Evolutionary conservation across 768 basidiomycete species (phyloP).

Genomic region (Cubamyces sp.): DNA sequence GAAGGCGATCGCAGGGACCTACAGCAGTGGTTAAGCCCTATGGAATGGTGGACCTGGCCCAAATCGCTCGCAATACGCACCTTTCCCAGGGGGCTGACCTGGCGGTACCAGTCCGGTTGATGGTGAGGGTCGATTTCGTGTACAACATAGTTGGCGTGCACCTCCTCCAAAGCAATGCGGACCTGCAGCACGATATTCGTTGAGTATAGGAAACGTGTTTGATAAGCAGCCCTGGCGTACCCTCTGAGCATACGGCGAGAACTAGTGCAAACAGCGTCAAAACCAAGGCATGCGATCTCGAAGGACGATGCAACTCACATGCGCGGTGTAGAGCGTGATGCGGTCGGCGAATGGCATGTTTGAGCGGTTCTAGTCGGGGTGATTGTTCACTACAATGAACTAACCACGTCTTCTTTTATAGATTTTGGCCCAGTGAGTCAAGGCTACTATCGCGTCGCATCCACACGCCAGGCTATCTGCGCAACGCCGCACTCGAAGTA

Average conservation of each 20-base stretch:
- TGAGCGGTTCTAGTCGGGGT: too few relatives aligned
- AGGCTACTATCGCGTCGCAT: too few relatives aligned
- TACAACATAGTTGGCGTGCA: constrained; percentile 48
- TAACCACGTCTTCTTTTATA: too few relatives aligned
- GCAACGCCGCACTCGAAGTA: too few relatives aligned
- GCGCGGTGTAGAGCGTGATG: constrained; percentile 23
- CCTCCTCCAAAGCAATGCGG: constrained; percentile 65
- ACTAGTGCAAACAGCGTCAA: constrained; percentile 27
- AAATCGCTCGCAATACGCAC: constrained; percentile 33
- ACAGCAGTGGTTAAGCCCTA: neutral
- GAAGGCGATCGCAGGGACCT: constrained; percentile 63
- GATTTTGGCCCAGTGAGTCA: too few relatives aligned
- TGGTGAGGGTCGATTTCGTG: constrained; percentile 62
- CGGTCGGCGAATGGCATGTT: neutral
- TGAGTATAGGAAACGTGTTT: too few relatives aligned
- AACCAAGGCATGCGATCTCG: too few relatives aligned
- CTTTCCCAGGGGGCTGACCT: constrained; percentile 70
- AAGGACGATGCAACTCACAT: too few relatives aligned
- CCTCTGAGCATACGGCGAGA: constrained; percentile 62
- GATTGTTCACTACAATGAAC: too few relatives aligned
- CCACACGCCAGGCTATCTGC: too few relatives aligned
- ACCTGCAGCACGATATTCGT: constrained; percentile 38
- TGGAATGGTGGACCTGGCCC: too few relatives aligned
- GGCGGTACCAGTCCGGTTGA: constrained; percentile 71
- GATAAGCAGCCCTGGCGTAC: constrained; percentile 31